Evolutionary conservation across 352 stramenopile species (phyloP).

Genomic region (Phytophthora ramorum): DNA sequence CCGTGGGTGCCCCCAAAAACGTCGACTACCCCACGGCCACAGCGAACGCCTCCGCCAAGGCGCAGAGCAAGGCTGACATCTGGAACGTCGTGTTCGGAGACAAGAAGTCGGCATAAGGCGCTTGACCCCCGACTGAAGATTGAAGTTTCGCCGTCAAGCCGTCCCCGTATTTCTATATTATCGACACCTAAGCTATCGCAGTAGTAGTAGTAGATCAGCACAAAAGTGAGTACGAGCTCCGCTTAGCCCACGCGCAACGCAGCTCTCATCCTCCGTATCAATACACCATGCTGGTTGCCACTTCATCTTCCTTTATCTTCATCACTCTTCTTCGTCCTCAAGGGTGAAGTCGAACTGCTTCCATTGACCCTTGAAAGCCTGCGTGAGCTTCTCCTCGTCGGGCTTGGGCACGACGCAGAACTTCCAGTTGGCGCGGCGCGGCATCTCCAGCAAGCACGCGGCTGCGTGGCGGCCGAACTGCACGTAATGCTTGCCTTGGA

Average conservation of each 20-base stretch:
- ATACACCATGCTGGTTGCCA: constrained; percentile 30
- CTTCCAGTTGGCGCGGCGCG: constrained; percentile 82
- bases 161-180: constrained; percentile 43
- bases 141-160: not conserved
- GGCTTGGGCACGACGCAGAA: constrained; percentile 80
- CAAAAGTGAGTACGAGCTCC: not conserved
- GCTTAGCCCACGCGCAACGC: not conserved
- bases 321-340: constrained; percentile 29
- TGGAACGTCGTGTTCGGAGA: constrained; percentile 62
- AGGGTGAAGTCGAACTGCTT: constrained; percentile 80
- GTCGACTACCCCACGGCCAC: constrained; percentile 37
- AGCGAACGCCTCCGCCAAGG: constrained; percentile 4
- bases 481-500: constrained; percentile 85
- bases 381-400: constrained; percentile 73
- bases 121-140: not conserved
- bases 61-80: constrained; percentile 50
- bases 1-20: constrained; percentile 21
- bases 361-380: constrained; percentile 71
- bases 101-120: constrained; percentile 28
- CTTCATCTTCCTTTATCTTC: not conserved
- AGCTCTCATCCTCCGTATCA: constrained; percentile 22
- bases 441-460: constrained; percentile 66
- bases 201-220: constrained; percentile 25
- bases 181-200: constrained; percentile 38
- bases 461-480: constrained; percentile 81